phyloP scores from a whole-genome alignment of 2,329 filamentous ascomycete species.

The Xylariomycetidae sp. region DNA sequence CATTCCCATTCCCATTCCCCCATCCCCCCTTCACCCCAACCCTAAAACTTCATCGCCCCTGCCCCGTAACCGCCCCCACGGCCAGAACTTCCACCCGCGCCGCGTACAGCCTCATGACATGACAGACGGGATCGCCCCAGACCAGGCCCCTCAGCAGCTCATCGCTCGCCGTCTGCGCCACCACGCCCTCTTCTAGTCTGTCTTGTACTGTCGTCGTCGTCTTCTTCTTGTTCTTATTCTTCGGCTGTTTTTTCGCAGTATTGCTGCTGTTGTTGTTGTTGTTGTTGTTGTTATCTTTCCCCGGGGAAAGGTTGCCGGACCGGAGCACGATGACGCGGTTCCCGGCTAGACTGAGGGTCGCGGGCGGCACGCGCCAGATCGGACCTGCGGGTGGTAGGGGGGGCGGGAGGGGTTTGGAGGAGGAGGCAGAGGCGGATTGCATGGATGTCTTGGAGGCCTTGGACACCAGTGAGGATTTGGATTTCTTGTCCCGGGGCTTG shows the following conservation, averaged over 20 bases:
- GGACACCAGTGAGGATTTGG: slow-evolving; percentile 18
- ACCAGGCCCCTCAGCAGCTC: slow-evolving; percentile 64
- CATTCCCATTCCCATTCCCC: too few species aligned
- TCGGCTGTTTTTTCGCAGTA: too few species aligned
- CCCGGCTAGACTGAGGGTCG: slow-evolving; percentile 66
- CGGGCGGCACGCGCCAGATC: slow-evolving; percentile 61
- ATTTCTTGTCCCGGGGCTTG: slow-evolving; percentile 22
- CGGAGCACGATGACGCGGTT: slow-evolving; percentile 64
- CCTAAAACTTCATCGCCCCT: slow-evolving; percentile 22
- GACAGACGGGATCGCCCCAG: slow-evolving; percentile 78
- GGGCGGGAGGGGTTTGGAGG: slow-evolving; percentile 6
- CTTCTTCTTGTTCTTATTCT: slow-evolving; percentile 29
- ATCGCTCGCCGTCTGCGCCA: slow-evolving; percentile 65
- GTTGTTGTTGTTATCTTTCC: too few species aligned
- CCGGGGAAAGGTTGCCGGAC: too few species aligned
- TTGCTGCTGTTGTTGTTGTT: slow-evolving; percentile 12
- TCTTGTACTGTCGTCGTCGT: slow-evolving; percentile 46
- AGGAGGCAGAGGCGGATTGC: slow-evolving; percentile 14
- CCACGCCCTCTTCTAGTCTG: slow-evolving; percentile 53
- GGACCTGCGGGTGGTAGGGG: slow-evolving; percentile 27
- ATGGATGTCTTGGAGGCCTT: slow-evolving; percentile 21
- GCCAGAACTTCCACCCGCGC: slow-evolving; percentile 67
- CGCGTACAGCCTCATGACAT: slow-evolving; percentile 75
- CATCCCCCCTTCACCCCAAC: too few species aligned
- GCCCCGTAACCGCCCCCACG: slow-evolving; percentile 58